A percentile compares a stretch with the other conserved stretches of the same genome.
phyloP scores from a whole-genome alignment of 805 yeast genomes.

The Candida berthetii region DNA sequence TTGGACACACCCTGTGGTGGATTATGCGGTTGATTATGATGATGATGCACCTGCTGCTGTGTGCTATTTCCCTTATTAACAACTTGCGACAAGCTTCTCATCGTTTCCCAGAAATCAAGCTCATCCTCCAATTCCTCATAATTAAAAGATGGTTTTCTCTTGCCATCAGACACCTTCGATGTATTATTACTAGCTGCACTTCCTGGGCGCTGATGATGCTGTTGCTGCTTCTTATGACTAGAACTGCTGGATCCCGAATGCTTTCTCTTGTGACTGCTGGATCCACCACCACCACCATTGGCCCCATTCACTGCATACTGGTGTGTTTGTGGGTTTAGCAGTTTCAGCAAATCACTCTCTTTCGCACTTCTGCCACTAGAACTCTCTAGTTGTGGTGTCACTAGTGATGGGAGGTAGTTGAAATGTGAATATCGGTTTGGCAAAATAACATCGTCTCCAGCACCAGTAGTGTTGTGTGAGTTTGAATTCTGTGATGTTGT shows the following conservation, averaged over 20 bases:
- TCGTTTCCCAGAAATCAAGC: constrained; percentile 65
- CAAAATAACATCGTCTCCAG: constrained; percentile 25
- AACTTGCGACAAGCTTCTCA: constrained; percentile 47
- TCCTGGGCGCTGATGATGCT: constrained; percentile 1
- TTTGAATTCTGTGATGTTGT: constrained; percentile 15
- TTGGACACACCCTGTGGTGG: not conserved
- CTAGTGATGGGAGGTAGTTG: constrained; percentile 69
- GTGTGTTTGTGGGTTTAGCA: constrained; percentile 31
- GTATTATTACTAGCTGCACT: constrained; percentile 1
- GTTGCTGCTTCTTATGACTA: constrained; percentile 9
- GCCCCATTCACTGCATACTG: not conserved
- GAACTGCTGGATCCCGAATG: constrained; percentile 14
- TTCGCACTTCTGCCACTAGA: constrained; percentile 36
- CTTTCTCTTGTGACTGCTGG: constrained; percentile 7
- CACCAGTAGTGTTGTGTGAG: not conserved
- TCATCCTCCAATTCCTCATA: constrained; percentile 53
- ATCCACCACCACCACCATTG: no score
- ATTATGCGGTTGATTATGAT: constrained; percentile 1
- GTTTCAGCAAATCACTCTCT: constrained; percentile 37
- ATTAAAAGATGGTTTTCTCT: constrained; percentile 9
- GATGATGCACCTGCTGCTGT: not conserved
- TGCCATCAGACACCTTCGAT: constrained; percentile 8
- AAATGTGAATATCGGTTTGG: constrained; percentile 62
- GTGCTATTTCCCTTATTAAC: constrained; percentile 17
- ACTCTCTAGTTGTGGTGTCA: constrained; percentile 60